Conservation (phyloP, 1,284 basidiomycete genomes). For the Hemileia vastatrix region DNA sequence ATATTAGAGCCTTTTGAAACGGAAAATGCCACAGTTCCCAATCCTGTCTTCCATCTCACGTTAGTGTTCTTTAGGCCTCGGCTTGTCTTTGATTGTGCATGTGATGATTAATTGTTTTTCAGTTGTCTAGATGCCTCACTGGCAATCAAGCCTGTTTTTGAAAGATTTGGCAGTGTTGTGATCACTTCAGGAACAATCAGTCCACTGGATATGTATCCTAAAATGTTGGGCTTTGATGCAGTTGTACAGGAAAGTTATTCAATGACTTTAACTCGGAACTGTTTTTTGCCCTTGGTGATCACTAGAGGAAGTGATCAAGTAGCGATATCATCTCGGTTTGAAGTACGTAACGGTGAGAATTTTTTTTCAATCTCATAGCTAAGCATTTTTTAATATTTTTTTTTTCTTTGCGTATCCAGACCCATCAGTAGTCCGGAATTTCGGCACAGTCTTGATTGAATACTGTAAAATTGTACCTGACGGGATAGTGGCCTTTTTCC, state of each 20-base stretch:
- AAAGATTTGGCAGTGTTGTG: conserved; percentile 94
- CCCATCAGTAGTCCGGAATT: conserved; percentile 96
- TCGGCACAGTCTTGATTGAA: conserved; percentile 94
- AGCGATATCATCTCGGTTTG: conserved; percentile 96
- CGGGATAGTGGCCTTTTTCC: conserved; percentile 99
- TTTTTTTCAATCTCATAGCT: not conserved
- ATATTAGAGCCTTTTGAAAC: conserved; percentile 99
- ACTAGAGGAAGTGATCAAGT: conserved; percentile 98
- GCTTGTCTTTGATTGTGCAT: not conserved
- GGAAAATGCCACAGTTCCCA: conserved; percentile 95
- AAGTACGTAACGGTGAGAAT: conserved; percentile 66
- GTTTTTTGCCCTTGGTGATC: conserved; percentile 94
- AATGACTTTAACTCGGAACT: conserved; percentile 94
- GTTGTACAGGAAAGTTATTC: conserved; percentile 95
- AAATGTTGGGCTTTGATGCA: conserved; percentile 97
- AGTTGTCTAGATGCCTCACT: conserved; percentile 95
- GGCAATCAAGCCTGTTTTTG: conserved; percentile 95
- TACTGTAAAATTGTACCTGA: conserved; percentile 97
- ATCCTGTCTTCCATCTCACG: conserved; percentile 98
- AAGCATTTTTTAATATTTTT: not conserved
- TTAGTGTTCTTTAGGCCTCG: conserved; percentile 46
- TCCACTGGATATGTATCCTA: conserved; percentile 98
- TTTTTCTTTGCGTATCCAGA: conserved; percentile 48
- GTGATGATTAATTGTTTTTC: conserved; percentile 12
- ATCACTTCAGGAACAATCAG: conserved; percentile 99